Conservation (phyloP, 2,329 filamentous ascomycete species). For the Grosmannia huntii region DNA sequence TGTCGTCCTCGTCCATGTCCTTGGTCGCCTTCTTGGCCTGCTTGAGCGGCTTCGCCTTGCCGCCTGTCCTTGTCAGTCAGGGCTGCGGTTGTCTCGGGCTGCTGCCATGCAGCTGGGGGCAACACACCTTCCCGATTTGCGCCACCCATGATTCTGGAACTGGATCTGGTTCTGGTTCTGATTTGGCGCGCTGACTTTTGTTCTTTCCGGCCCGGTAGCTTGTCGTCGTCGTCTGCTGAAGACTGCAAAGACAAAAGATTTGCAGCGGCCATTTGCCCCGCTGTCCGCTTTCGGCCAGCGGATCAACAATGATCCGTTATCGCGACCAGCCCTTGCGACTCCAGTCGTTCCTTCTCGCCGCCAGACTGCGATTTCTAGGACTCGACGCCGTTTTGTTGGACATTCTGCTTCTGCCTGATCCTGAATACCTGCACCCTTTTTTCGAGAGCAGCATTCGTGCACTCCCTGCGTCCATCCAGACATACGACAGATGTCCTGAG, state of each 20-base stretch:
- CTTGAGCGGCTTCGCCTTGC: slow-evolving; percentile 80
- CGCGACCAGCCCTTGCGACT: not conserved
- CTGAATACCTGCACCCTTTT: not conserved
- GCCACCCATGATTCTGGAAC: slow-evolving; percentile 54
- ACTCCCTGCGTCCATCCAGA: not conserved
- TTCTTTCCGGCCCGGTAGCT: not conserved
- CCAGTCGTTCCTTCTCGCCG: not conserved
- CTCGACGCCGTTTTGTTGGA: not conserved
- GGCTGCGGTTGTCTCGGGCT: not conserved
- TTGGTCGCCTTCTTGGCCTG: slow-evolving; percentile 72
- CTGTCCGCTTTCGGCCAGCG: not conserved
- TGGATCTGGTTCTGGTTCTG: slow-evolving; percentile 25
- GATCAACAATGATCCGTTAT: not conserved
- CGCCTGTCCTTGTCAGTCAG: slow-evolving; percentile 37
- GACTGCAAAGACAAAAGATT: not conserved
- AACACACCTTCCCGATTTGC: slow-evolving; percentile 50
- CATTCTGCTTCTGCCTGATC: not conserved
- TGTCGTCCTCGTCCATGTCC: slow-evolving; percentile 78
- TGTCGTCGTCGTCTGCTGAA: not conserved
- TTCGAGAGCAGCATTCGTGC: not conserved
- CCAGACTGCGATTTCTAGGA: not conserved
- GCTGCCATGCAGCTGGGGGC: not conserved
- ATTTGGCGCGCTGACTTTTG: not conserved
- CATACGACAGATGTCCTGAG: slow-evolving; percentile 12
- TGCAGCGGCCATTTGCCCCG: not conserved